These are phyloP conservation scores for Fusarium sp. DNA, from an alignment of 2,329 filamentous ascomycete genomes.

Conservation along the genomic window DNA sequence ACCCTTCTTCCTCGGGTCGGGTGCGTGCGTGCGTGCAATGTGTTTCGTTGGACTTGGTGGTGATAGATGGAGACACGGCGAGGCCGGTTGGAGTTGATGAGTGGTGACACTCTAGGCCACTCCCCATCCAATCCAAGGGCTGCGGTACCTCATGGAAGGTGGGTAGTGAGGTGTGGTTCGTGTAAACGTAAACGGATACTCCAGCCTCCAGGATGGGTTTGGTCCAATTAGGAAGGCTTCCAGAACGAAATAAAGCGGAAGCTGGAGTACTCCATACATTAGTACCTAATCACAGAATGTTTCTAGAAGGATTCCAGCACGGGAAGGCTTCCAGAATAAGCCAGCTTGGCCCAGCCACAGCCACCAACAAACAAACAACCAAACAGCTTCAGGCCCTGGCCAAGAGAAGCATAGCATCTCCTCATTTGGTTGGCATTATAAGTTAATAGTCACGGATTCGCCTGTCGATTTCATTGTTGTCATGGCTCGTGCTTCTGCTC, in stretches of 20 bases:
- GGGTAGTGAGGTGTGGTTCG: slow-evolving; percentile 14
- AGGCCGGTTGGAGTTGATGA: slow-evolving; percentile 39
- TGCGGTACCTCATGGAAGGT: not conserved
- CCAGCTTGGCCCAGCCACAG: not conserved
- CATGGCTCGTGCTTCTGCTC: slow-evolving; percentile 16
- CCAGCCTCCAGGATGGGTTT: not conserved
- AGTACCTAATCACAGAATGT: not conserved
- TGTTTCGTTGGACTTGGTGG: slow-evolving; percentile 11
- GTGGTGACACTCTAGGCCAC: slow-evolving; percentile 29
- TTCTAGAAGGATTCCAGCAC: slow-evolving; percentile 38
- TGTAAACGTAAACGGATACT: slow-evolving; percentile 14
- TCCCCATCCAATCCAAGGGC: slow-evolving; percentile 9
- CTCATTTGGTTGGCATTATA: not conserved
- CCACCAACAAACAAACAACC: not conserved
- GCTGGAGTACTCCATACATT: not conserved
- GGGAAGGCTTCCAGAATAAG: not conserved
- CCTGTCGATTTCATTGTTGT: not conserved
- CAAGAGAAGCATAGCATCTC: slow-evolving; percentile 8
- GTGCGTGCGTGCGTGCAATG: not conserved
- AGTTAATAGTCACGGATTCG: not conserved
- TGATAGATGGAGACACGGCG: slow-evolving; percentile 46
- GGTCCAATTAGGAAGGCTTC: slow-evolving; percentile 40
- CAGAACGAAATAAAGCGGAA: slow-evolving; percentile 29
- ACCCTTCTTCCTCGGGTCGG: not conserved
- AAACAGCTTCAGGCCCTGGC: not conserved